These are phyloP conservation scores for Yarrowia sp. DNA, from an alignment of 805 yeast species.

Conservation along the genomic window DNA sequence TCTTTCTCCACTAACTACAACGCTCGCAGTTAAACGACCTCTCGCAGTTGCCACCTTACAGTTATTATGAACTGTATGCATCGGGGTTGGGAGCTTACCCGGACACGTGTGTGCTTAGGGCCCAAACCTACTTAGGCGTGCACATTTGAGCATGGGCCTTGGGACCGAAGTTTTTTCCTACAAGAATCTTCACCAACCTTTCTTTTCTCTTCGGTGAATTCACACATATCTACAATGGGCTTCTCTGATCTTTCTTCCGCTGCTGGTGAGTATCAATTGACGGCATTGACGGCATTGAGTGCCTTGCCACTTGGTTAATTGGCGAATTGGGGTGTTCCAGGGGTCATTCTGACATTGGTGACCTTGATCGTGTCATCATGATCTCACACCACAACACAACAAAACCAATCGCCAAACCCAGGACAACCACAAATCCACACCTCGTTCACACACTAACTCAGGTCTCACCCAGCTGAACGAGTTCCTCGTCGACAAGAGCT, in stretches of 20 bases:
- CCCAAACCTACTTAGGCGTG: slow-evolving; percentile 23
- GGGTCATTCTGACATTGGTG: too few relatives aligned
- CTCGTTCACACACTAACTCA: slow-evolving; percentile 40
- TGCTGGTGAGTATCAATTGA: slow-evolving; percentile 49
- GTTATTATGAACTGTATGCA: too few relatives aligned
- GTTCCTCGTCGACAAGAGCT: slow-evolving; percentile 89
- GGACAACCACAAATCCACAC: too few relatives aligned
- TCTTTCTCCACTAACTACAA: neutral
- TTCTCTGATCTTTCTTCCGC: slow-evolving; percentile 56
- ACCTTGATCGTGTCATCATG: too few relatives aligned
- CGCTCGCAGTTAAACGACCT: too few relatives aligned
- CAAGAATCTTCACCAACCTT: slow-evolving; percentile 28
- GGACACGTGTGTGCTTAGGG: slow-evolving; percentile 33
- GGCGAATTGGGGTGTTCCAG: too few relatives aligned
- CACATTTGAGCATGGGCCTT: slow-evolving; percentile 21
- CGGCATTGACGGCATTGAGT: neutral
- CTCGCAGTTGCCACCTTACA: too few relatives aligned
- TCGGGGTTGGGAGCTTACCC: slow-evolving; percentile 36
- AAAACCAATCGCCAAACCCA: neutral
- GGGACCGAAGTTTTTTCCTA: slow-evolving; percentile 38
- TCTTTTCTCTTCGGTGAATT: slow-evolving; percentile 34
- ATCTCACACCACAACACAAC: neutral
- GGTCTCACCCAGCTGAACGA: slow-evolving; percentile 77
- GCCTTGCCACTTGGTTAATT: neutral
- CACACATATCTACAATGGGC: slow-evolving; percentile 49